A percentile compares a stretch with the other conserved stretches of the same genome.
Conservation (phyloP, 106 monocot species). For the Dactylorhiza incarnata region DNA sequence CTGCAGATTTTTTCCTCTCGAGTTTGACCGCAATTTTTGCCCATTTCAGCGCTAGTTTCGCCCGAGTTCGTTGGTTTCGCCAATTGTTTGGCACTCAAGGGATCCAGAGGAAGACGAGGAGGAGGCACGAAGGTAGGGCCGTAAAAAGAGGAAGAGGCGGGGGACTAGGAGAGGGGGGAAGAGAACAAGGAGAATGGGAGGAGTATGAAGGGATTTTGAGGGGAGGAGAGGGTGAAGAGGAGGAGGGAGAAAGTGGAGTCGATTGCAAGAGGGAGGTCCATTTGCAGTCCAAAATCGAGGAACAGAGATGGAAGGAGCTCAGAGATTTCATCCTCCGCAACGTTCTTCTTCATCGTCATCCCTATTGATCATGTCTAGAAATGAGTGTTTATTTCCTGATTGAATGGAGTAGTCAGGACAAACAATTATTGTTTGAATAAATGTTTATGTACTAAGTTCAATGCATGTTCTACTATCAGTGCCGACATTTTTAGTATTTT, state of each 20-base stretch:
- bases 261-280: constrained; percentile 30
- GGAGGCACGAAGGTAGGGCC: constrained; percentile 20
- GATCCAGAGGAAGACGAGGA: background rate
- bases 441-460: no score
- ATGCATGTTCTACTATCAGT: no score
- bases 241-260: constrained; percentile 20
- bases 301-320: background rate
- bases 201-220: background rate
- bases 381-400: no score
- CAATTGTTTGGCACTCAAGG: background rate
- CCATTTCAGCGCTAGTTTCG: no score
- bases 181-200: constrained; percentile 13
- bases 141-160: constrained; percentile 10
- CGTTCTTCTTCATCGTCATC: background rate
- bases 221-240: constrained; percentile 29
- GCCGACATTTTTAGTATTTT: no score
- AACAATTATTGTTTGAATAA: no score
- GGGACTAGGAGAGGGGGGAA: constrained; percentile 7
- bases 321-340: background rate
- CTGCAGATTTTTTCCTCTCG: no score
- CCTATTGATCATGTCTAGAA: background rate
- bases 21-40: no score
- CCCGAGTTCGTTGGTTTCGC: no score
- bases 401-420: no score
- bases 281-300: constrained; percentile 20